Conservation (phyloP, 208 protist genomes). For the Polymyxa betae region DNA sequence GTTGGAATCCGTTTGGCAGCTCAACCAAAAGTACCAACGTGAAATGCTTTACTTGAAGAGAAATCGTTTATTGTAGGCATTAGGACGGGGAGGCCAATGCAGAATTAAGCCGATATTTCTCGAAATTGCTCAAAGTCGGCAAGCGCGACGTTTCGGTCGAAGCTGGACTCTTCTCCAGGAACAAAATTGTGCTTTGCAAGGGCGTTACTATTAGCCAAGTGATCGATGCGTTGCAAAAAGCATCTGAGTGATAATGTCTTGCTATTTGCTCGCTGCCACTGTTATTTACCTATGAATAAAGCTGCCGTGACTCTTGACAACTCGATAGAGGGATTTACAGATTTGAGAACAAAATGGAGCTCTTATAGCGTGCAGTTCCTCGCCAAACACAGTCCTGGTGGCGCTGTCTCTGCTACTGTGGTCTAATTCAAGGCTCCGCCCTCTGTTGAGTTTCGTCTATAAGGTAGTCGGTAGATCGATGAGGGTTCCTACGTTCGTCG, state of each 20-base stretch:
- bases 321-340: too few relatives aligned
- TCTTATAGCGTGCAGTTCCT: too few relatives aligned
- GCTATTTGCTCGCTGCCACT: too few relatives aligned
- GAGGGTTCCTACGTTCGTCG: too few relatives aligned
- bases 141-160: slow-evolving; percentile 30
- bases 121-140: not conserved
- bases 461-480: too few relatives aligned
- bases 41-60: not conserved
- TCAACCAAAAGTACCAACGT: not conserved
- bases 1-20: slow-evolving; percentile 10
- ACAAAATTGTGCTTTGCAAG: slow-evolving; percentile 43
- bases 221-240: not conserved
- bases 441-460: too few relatives aligned
- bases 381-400: too few relatives aligned
- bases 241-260: not conserved
- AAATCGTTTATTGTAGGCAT: not conserved
- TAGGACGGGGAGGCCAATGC: slow-evolving; percentile 15
- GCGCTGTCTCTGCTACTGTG: too few relatives aligned
- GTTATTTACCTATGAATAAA: too few relatives aligned
- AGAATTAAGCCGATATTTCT: not conserved
- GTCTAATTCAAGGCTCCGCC: too few relatives aligned
- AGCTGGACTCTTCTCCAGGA: not conserved
- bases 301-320: too few relatives aligned
- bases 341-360: too few relatives aligned
- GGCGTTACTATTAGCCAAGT: not conserved